phyloP scores from a whole-genome alignment of 164 flowering plant genomes.

The Amborella trichopoda region DNA sequence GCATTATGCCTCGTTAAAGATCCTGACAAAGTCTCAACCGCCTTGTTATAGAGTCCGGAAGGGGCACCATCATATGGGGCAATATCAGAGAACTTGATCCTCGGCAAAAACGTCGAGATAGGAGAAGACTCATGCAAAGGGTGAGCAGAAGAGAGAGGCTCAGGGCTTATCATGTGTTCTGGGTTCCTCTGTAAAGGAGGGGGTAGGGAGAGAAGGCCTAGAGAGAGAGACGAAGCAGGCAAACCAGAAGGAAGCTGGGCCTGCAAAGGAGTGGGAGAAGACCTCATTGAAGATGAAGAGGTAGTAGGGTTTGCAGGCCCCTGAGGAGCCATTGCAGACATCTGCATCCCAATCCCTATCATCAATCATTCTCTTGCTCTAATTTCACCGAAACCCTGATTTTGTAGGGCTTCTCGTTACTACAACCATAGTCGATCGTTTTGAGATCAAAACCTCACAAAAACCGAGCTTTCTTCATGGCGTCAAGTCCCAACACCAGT shows the following conservation, averaged over 20 bases:
- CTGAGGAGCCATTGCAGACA: slow-evolving; percentile 17
- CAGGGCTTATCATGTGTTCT: slow-evolving; percentile 9
- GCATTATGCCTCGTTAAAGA: slow-evolving; percentile 77
- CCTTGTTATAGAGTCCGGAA: slow-evolving; percentile 29
- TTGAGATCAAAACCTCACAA: too few relatives aligned
- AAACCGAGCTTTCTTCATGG: too few relatives aligned
- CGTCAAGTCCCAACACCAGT: too few relatives aligned
- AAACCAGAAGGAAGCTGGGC: slow-evolving; percentile 2
- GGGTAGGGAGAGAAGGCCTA: slow-evolving; percentile 17
- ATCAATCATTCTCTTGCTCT: slow-evolving; percentile 6
- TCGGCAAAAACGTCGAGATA: slow-evolving; percentile 16
- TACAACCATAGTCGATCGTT: too few relatives aligned
- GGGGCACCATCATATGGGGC: slow-evolving; percentile 75
- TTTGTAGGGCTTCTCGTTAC: too few relatives aligned
- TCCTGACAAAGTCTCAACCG: slow-evolving; percentile 66
- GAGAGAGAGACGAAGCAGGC: slow-evolving; percentile 12
- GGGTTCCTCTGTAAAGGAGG: slow-evolving; percentile 8
- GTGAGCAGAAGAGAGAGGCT: slow-evolving; percentile 23
- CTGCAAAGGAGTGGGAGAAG: slow-evolving; percentile 10
- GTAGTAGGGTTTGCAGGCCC: slow-evolving; percentile 11
- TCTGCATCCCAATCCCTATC: slow-evolving; percentile 14
- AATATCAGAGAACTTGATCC: slow-evolving; percentile 61
- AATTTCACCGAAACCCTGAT: too few relatives aligned
- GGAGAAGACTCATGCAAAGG: slow-evolving; percentile 14
- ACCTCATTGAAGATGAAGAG: slow-evolving; percentile 14